Percentiles rank a stretch among this genome's conserved stretches.
These are phyloP conservation scores for Oxalis stricta DNA, from an alignment of 441 rosid genomes.

Conservation along the genomic window DNA sequence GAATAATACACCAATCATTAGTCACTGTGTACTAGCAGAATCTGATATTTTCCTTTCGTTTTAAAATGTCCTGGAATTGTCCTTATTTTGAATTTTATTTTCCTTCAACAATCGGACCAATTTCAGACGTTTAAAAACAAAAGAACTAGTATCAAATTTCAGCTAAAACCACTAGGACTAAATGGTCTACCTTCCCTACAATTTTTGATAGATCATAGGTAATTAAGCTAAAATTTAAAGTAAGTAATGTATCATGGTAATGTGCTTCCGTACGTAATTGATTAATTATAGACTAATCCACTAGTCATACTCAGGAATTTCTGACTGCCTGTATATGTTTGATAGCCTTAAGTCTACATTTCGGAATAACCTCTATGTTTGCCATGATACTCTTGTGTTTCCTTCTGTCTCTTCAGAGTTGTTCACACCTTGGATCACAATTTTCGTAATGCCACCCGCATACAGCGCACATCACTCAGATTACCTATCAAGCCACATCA, in stretches of 20 bases:
- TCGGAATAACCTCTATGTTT: background rate
- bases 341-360: background rate
- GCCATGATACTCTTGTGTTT: background rate
- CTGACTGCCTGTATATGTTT: background rate
- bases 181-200: too few relatives aligned
- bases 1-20: background rate
- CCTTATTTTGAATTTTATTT: too few relatives aligned
- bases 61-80: too few relatives aligned
- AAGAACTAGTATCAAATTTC: too few relatives aligned
- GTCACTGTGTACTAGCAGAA: too few relatives aligned
- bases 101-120: too few relatives aligned
- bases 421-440: slow-evolving; percentile 81
- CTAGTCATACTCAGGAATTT: background rate
- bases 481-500: slow-evolving; percentile 64
- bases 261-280: background rate
- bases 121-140: too few relatives aligned
- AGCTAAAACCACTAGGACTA: too few relatives aligned
- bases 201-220: too few relatives aligned
- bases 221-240: background rate
- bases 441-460: slow-evolving; percentile 71
- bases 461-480: slow-evolving; percentile 32
- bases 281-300: background rate
- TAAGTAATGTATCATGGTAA: background rate
- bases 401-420: slow-evolving; percentile 40
- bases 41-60: too few relatives aligned